Base-by-base conservation (phyloP, 352 stramenopile species). In the Globisporangium splendens region DNA sequence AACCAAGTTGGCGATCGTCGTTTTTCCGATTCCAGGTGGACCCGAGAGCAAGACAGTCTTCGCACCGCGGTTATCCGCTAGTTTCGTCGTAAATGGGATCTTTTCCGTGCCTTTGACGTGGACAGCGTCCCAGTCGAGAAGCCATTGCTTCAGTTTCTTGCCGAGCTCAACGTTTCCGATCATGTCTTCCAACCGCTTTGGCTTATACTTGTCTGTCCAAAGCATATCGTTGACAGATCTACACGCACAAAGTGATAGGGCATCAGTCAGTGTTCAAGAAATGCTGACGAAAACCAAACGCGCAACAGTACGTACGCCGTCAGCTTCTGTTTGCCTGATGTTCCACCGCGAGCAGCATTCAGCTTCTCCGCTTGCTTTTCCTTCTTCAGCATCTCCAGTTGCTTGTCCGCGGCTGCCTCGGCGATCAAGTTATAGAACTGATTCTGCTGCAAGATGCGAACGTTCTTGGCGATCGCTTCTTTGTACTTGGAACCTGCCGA, bases 121-220 rank as follows among this genome's bases (percentile, higher is more conserved):
- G 51, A 94, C 66, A 0, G 80, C 75, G 42, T 95, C 79, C 75
- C 83, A 95, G 49, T 95, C 84, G 35, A 77, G 31, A 13, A 95
- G 75, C 86, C 89, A 98, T 48, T 75, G 70, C 28, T 74, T 83
- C 10, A 98, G 66, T 48, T 97, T 97, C 58, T 76, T 86, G 1
- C 93, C 86, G 33, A 89, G 68, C 56, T 98, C 92, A 43, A 89
- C 71, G 73, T 98, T 98, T 17, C 96, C 96, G 41, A 98, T 89
- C 79, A 98, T 97, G 53, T 98, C 82, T 10, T 84, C 65, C 35
- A 94, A 83, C 4, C 47, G 79, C 66, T 93, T 95, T 0, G 96
- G 97, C 65, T 96, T 96, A 84, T 99, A 98, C 71, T 97, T 98
- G 73, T 99, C 97, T 4, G 93, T 96, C 97, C 97, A 99, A 17